These are phyloP conservation scores for Bathelium albidoporum DNA, from an alignment of 495 filamentous ascomycete genomes.

Conservation along the genomic window DNA sequence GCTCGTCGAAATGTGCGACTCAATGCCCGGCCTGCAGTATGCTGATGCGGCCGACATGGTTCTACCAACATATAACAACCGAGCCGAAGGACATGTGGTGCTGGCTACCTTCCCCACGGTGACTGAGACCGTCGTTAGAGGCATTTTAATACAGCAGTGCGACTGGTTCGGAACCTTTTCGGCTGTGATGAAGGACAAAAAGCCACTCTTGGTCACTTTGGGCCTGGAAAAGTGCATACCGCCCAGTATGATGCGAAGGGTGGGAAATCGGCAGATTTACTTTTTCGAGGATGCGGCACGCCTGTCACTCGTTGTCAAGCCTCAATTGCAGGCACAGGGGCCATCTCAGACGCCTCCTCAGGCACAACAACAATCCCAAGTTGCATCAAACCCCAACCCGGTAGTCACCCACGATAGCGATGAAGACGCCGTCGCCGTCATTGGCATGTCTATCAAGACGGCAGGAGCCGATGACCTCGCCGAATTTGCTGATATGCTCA, in stretches of 20 bases:
- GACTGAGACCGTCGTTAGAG: slow-evolving; percentile 27
- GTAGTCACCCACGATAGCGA: background rate
- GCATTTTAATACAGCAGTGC: slow-evolving; percentile 35
- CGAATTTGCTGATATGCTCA: slow-evolving; percentile 37
- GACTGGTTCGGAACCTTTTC: slow-evolving; percentile 35
- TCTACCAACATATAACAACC: slow-evolving; percentile 15
- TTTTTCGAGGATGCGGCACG: slow-evolving; percentile 7
- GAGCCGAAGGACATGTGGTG: slow-evolving; percentile 17
- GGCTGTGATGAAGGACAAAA: slow-evolving; percentile 14
- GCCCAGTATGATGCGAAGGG: slow-evolving; percentile 20
- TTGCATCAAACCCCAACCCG: no score
- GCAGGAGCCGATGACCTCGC: slow-evolving; percentile 40
- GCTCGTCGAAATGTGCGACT: background rate
- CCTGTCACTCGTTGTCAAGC: background rate
- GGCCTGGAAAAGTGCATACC: slow-evolving; percentile 37
- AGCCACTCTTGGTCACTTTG: slow-evolving; percentile 30
- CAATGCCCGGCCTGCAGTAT: slow-evolving; percentile 25
- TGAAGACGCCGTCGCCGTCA: slow-evolving; percentile 26
- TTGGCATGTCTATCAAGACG: slow-evolving; percentile 36
- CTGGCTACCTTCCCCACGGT: no score
- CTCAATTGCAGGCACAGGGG: background rate
- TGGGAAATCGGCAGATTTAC: slow-evolving; percentile 12
- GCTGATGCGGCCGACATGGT: slow-evolving; percentile 29
- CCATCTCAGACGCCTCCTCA: no score
- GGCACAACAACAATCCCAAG: background rate